Evolutionary conservation across 169 alveolate species (phyloP).

Genomic region (Babesia divergens): DNA sequence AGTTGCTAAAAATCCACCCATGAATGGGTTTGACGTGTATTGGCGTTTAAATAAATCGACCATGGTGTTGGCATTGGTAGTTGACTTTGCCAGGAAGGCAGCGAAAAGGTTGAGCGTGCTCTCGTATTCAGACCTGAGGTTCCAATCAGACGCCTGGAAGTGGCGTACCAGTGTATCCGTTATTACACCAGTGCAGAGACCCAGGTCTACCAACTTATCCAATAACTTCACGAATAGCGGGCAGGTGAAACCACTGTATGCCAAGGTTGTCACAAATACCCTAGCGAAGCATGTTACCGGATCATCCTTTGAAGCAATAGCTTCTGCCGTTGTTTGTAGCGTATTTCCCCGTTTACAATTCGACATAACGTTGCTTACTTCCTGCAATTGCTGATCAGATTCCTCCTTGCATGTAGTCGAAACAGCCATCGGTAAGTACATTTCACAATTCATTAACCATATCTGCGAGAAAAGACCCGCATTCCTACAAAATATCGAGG

Average conservation of each 20-base stretch:
- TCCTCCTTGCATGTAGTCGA: no score
- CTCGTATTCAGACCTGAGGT: neutral
- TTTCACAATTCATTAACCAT: conserved; percentile 15
- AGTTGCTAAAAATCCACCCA: conserved; percentile 11
- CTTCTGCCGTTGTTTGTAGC: no score
- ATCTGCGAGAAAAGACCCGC: conserved; percentile 1
- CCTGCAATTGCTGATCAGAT: no score
- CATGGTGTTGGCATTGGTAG: neutral
- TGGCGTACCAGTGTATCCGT: neutral
- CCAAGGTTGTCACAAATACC: conserved; percentile 2
- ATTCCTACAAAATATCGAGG: neutral
- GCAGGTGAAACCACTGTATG: neutral
- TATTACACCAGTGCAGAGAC: neutral
- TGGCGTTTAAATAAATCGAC: neutral
- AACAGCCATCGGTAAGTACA: neutral
- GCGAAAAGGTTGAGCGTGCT: neutral
- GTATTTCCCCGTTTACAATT: no score
- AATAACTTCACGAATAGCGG: neutral
- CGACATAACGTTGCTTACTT: no score
- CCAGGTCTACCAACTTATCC: neutral
- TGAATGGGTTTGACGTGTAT: conserved; percentile 5
- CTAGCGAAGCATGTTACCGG: neutral
- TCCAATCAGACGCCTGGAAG: neutral
- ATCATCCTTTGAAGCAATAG: neutral
- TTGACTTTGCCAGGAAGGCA: neutral